Evolutionary conservation across 2,329 filamentous ascomycete genomes (phyloP).

Genomic region (Aspergillus sclerotialis): DNA sequence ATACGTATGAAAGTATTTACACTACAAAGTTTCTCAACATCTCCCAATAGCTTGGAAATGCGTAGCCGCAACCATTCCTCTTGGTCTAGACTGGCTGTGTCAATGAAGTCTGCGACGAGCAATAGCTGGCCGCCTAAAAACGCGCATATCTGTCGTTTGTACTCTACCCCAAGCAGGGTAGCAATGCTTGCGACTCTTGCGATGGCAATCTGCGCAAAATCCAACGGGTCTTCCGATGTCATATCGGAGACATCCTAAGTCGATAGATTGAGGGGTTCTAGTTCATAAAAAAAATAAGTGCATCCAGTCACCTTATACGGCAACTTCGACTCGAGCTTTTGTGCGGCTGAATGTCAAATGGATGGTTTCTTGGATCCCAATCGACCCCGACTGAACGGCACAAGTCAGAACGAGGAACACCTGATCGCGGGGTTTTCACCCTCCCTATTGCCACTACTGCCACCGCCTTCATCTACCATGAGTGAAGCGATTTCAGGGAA

Average conservation of each 20-base stretch:
- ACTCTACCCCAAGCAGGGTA: not conserved
- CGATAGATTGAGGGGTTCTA: no score
- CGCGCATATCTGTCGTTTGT: not conserved
- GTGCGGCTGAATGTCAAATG: no score
- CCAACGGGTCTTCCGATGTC: conserved; percentile 1
- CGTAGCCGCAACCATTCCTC: not conserved
- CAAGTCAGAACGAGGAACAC: no score
- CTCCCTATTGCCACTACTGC: no score
- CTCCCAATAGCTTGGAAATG: not conserved
- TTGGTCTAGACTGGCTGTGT: not conserved
- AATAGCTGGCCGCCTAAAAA: not conserved
- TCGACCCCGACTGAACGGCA: no score
- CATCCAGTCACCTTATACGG: no score
- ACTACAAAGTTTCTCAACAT: not conserved
- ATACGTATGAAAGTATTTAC: not conserved
- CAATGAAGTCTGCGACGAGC: not conserved
- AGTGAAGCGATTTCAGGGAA: no score
- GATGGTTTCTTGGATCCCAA: no score
- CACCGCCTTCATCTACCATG: no score
- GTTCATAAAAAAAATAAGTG: no score
- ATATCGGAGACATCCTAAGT: conserved; percentile 1
- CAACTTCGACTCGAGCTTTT: no score
- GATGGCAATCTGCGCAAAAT: conserved; percentile 2
- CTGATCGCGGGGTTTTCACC: no score
- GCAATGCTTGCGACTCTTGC: conserved; percentile 1